phyloP scores from a whole-genome alignment of 2,329 filamentous ascomycete species.

The Penicillium digitatum region DNA sequence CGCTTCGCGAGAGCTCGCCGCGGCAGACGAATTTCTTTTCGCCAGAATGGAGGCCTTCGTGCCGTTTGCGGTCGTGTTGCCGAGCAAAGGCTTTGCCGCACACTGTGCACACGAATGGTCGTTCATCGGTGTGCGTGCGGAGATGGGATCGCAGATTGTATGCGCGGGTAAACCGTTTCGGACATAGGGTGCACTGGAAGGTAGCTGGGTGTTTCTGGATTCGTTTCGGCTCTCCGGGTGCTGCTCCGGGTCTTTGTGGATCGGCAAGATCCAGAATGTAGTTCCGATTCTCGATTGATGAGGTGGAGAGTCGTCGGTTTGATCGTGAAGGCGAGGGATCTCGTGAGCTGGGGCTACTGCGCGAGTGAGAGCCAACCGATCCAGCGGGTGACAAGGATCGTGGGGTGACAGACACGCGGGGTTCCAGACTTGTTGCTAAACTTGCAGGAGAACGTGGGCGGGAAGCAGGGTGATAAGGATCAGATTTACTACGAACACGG shows the following conservation, averaged over 20 bases:
- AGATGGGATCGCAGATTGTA: constrained; percentile 96
- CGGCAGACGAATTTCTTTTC: constrained; percentile 99
- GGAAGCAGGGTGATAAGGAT: constrained; percentile 51
- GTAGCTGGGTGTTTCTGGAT: constrained; percentile 96
- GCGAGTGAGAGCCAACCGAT: constrained; percentile 28
- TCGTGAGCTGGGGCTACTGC: constrained; percentile 43
- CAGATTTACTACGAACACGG: constrained; percentile 59
- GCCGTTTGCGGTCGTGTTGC: constrained; percentile 94
- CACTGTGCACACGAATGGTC: constrained; percentile 94
- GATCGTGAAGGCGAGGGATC: constrained; percentile 44
- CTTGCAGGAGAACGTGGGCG: constrained; percentile 37
- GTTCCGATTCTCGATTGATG: constrained; percentile 56
- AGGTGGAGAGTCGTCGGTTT: constrained; percentile 44
- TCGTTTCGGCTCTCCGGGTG: constrained; percentile 64
- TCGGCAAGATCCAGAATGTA: constrained; percentile 90
- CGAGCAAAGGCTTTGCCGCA: constrained; percentile 96
- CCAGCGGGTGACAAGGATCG: constrained; percentile 46
- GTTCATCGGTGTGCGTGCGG: constrained; percentile 93
- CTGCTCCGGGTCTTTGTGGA: constrained; percentile 71
- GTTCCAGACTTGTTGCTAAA: constrained; percentile 32
- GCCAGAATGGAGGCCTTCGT: constrained; percentile 91
- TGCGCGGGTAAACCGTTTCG: constrained; percentile 91
- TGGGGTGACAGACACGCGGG: constrained; percentile 30
- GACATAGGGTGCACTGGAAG: constrained; percentile 89
- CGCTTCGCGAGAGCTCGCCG: constrained; percentile 76